These are phyloP conservation scores for Trichophyton verrucosum DNA, from an alignment of 2,329 filamentous ascomycete species.

Conservation along the genomic window DNA sequence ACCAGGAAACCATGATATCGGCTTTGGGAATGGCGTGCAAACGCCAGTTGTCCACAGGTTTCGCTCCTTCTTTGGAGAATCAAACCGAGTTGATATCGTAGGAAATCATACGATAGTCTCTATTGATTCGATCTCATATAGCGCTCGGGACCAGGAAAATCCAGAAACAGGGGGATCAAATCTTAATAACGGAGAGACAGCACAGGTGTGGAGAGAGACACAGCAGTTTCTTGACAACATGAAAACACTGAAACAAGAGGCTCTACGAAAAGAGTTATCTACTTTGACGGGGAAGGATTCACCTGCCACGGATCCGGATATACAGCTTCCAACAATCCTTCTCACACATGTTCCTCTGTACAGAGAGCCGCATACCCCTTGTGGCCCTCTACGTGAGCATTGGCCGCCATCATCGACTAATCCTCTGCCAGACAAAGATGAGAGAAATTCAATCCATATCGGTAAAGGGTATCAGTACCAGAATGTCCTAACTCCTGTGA, in stretches of 20 bases:
- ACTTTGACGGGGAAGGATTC: conserved; percentile 50
- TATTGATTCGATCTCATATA: conserved; percentile 77
- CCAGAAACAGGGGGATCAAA: conserved; percentile 34
- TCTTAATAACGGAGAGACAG: conserved; percentile 39
- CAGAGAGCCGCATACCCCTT: conserved; percentile 68
- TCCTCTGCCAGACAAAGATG: conserved; percentile 46
- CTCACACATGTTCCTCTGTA: conserved; percentile 87
- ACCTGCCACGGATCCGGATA: conserved; percentile 31
- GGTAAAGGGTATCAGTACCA: conserved; percentile 85
- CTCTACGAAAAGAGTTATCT: conserved; percentile 56
- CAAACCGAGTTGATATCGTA: conserved; percentile 81
- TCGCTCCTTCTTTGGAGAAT: conserved; percentile 74
- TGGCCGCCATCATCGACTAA: conserved; percentile 59
- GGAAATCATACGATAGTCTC: conserved; percentile 95
- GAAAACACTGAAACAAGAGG: conserved; percentile 51
- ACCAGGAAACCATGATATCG: conserved; percentile 90
- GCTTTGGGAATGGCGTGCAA: conserved; percentile 78
- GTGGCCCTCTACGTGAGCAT: conserved; percentile 73
- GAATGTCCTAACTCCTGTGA: conserved; percentile 68
- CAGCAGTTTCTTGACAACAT: conserved; percentile 63
- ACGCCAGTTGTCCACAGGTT: conserved; percentile 70
- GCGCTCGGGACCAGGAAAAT: conserved; percentile 52
- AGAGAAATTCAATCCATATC: conserved; percentile 67
- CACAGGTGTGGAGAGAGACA: conserved; percentile 60
- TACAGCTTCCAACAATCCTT: conserved; percentile 71